phyloP scores from a whole-genome alignment of 176 grass and related monocot genomes.

The Raddia distichophylla region DNA sequence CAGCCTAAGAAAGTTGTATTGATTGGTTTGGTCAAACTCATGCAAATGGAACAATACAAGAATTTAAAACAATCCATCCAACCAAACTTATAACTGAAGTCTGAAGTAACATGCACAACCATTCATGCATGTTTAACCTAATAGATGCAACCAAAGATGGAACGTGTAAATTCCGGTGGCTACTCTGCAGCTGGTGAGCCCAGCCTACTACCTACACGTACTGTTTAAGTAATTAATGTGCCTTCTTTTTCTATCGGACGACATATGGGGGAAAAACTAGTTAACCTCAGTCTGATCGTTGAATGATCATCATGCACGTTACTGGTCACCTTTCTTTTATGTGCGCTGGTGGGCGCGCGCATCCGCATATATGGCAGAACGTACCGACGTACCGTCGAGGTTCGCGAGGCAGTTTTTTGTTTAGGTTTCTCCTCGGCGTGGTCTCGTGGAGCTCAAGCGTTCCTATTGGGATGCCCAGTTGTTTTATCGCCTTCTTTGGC shows the following conservation, averaged over 20 bases:
- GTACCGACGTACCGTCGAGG: constrained; percentile 41
- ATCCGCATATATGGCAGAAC: background rate
- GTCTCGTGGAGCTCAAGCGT: background rate
- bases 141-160: too few species aligned
- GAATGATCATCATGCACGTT: constrained; percentile 25
- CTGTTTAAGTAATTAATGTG: background rate
- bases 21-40: too few species aligned
- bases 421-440: background rate
- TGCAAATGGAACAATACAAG: too few species aligned
- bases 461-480: constrained; percentile 11
- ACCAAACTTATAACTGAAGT: too few species aligned
- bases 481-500: background rate
- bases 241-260: background rate
- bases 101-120: too few species aligned
- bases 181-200: background rate
- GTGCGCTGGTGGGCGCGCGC: background rate
- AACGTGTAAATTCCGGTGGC: too few species aligned
- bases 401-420: constrained; percentile 45
- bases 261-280: background rate
- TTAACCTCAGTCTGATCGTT: constrained; percentile 18
- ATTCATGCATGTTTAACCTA: too few species aligned
- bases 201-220: background rate
- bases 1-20: too few species aligned
- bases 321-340: constrained; percentile 12
- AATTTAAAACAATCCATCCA: too few species aligned